phyloP scores from a whole-genome alignment of 169 alveolate genomes.

The Plasmodium gaboni region DNA sequence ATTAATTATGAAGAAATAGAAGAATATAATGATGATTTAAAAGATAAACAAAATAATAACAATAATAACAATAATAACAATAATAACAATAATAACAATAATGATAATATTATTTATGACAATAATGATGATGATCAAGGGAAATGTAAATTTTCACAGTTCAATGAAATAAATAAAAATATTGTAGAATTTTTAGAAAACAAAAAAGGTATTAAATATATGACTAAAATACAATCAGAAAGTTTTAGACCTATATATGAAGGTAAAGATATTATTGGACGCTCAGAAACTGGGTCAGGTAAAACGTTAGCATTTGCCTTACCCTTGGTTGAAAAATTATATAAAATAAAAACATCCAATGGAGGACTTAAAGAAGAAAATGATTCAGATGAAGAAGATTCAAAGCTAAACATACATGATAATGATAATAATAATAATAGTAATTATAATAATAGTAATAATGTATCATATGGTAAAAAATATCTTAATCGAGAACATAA shows the following conservation, averaged over 20 bases:
- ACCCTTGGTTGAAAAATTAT: slow-evolving; percentile 86
- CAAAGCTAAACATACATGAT: neutral
- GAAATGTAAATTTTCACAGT: slow-evolving; percentile 4
- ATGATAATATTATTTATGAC: neutral
- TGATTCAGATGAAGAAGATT: neutral
- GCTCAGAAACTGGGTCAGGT: slow-evolving; percentile 93
- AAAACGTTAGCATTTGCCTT: slow-evolving; percentile 92
- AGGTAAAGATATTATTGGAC: slow-evolving; percentile 96
- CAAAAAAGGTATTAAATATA: slow-evolving; percentile 49
- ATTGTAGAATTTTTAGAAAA: slow-evolving; percentile 33
- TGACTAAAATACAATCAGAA: slow-evolving; percentile 63
- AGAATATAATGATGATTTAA: neutral
- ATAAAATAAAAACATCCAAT: slow-evolving; percentile 16
- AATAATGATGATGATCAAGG: neutral
- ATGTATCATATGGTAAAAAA: slow-evolving; percentile 88
- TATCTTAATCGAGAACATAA: slow-evolving; percentile 55
- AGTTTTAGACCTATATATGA: slow-evolving; percentile 79
- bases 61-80: neutral
- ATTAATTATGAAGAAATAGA: neutral
- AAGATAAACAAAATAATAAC: neutral
- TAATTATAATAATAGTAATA: slow-evolving; percentile 88
- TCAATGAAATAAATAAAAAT: slow-evolving; percentile 30
- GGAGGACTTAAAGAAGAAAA: neutral
- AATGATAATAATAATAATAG: slow-evolving; percentile 78
- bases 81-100: neutral